Conservation (phyloP, 164 flowering plant species). For the Umbilicus rupestris region DNA sequence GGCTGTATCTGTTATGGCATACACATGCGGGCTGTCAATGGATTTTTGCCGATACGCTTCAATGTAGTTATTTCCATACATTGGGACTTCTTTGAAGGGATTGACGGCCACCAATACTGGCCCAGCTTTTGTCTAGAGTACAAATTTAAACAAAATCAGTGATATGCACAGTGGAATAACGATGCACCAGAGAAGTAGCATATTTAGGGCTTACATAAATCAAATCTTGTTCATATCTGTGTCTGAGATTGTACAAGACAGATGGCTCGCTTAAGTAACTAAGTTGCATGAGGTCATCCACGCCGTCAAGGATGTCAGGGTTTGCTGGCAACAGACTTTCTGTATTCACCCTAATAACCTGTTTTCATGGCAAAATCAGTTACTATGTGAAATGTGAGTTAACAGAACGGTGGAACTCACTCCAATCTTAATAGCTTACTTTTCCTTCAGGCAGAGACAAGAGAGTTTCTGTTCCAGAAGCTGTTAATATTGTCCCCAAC, state of each 20-base stretch:
- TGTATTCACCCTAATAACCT: conserved; percentile 66
- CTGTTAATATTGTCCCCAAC: conserved; percentile 57
- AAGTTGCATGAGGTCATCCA: conserved; percentile 97
- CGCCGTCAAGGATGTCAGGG: conserved; percentile 98
- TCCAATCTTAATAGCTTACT: conserved; percentile 32
- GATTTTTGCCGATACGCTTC: conserved; percentile 77
- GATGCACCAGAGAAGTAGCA: not conserved
- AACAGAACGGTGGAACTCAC: not conserved
- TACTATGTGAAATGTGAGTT: not conserved
- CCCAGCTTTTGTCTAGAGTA: conserved; percentile 88
- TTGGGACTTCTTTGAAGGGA: conserved; percentile 79
- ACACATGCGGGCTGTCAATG: conserved; percentile 82
- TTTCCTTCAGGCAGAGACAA: conserved; percentile 67
- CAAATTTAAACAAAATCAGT: conserved; percentile 11
- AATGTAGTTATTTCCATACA: conserved; percentile 78
- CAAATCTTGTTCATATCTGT: conserved; percentile 63
- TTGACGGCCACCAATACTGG: conserved; percentile 95
- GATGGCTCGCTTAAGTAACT: conserved; percentile 97
- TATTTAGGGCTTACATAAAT: conserved; percentile 2
- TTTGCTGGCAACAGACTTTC: conserved; percentile 70
- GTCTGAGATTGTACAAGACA: conserved; percentile 85
- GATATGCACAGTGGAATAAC: conserved; percentile 9
- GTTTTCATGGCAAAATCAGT: conserved; percentile 5
- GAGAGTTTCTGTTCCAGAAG: conserved; percentile 53
- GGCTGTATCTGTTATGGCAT: conserved; percentile 94